phyloP scores from a whole-genome alignment of 495 filamentous ascomycete species.

The Lepraria neglecta region DNA sequence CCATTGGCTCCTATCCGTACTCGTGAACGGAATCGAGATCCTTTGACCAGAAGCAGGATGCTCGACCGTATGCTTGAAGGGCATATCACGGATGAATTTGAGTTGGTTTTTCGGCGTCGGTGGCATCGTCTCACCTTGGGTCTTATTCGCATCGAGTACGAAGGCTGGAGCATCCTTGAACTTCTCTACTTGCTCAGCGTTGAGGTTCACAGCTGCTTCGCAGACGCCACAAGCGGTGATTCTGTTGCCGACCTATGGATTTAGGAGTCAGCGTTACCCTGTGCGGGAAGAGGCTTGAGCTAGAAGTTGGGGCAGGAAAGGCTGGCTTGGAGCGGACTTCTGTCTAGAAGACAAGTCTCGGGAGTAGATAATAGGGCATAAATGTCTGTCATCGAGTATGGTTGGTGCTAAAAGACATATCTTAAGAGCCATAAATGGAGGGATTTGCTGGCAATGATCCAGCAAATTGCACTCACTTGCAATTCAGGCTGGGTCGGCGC shows the following conservation, averaged over 20 bases:
- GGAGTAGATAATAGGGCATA: no score
- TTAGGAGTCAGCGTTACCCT: no score
- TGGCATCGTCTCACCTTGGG: constrained; percentile 31
- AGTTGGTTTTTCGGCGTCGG: constrained; percentile 18
- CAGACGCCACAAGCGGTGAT: constrained; percentile 53
- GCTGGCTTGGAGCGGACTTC: no score
- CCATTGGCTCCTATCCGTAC: constrained; percentile 43
- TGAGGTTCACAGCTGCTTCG: constrained; percentile 40
- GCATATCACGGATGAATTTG: constrained; percentile 36
- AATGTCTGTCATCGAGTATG: no score
- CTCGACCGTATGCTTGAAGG: constrained; percentile 37
- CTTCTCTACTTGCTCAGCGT: constrained; percentile 26
- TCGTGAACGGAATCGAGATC: constrained; percentile 46
- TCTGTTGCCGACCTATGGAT: constrained; percentile 36
- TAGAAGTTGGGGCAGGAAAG: no score
- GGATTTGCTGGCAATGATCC: no score
- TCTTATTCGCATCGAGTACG: constrained; percentile 14
- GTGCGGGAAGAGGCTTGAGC: no score
- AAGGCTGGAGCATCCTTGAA: constrained; percentile 35
- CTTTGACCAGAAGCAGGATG: constrained; percentile 34
- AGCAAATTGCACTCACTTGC: constrained; percentile 20
- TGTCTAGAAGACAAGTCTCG: no score
- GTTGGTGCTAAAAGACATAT: no score
- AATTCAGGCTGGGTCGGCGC: constrained; percentile 43
- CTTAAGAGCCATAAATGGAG: no score